Percentiles rank a stretch among this genome's conserved stretches.
Conservation (phyloP, 352 stramenopile species). For the Pythium periplocum region DNA sequence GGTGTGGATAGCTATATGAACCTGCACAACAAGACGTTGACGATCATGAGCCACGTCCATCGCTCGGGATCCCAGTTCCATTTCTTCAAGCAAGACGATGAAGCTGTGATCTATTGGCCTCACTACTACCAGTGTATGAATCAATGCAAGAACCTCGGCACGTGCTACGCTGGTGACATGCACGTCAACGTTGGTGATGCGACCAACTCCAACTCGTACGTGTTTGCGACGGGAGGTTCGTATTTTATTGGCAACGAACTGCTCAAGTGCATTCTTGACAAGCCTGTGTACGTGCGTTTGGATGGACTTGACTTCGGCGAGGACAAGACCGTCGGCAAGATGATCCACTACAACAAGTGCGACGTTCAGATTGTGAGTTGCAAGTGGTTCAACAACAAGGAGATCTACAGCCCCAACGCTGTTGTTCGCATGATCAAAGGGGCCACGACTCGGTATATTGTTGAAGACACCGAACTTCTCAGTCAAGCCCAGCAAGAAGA, state of each 20-base stretch:
- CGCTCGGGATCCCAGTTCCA: constrained; percentile 39
- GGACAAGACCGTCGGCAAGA: constrained; percentile 78
- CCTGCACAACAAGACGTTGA: constrained; percentile 79
- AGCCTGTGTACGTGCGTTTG: constrained; percentile 53
- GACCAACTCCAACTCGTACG: constrained; percentile 67
- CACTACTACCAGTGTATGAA: constrained; percentile 75
- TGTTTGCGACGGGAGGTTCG: constrained; percentile 69
- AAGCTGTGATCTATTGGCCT: constrained; percentile 72
- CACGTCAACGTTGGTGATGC: constrained; percentile 68
- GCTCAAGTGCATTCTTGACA: constrained; percentile 57
- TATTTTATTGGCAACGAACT: constrained; percentile 72
- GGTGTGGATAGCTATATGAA: constrained; percentile 72
- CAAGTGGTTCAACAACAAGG: constrained; percentile 85
- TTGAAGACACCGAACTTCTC: constrained; percentile 51
- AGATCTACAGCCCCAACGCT: constrained; percentile 64
- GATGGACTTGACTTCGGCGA: constrained; percentile 69
- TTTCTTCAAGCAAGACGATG: constrained; percentile 71
- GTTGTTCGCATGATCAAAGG: constrained; percentile 70
- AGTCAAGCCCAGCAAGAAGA: constrained; percentile 23
- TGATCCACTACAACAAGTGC: constrained; percentile 80
- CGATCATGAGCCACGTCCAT: constrained; percentile 71
- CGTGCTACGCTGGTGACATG: constrained; percentile 77
- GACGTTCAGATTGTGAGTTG: constrained; percentile 76
- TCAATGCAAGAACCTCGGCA: constrained; percentile 56
- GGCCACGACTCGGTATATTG: constrained; percentile 39